Evolutionary conservation across 495 filamentous ascomycete species (phyloP).

Genomic region (Daldinia concentrica): DNA sequence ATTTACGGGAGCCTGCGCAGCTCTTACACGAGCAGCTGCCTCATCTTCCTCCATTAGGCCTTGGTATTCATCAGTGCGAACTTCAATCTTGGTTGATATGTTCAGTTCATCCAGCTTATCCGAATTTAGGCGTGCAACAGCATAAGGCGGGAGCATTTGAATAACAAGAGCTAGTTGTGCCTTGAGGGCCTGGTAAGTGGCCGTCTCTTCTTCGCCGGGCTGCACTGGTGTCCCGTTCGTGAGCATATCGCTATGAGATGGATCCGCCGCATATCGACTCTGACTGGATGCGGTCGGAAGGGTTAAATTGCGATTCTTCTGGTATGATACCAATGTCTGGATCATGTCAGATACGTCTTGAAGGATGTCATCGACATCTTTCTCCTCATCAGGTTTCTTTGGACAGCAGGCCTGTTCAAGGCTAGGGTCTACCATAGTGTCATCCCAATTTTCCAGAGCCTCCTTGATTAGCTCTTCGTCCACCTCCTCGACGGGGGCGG

Average conservation of each 20-base stretch:
- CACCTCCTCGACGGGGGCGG: slow-evolving; percentile 46
- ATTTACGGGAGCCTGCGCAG: slow-evolving; percentile 47
- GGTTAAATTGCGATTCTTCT: slow-evolving; percentile 79
- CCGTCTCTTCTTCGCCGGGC: slow-evolving; percentile 70
- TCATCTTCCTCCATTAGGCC: slow-evolving; percentile 92
- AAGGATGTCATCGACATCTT: slow-evolving; percentile 77
- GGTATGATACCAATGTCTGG: slow-evolving; percentile 85
- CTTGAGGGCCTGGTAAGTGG: slow-evolving; percentile 78
- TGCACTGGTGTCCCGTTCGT: slow-evolving; percentile 58
- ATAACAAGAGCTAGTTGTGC: slow-evolving; percentile 77
- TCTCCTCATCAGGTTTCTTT: slow-evolving; percentile 60
- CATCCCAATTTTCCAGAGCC: slow-evolving; percentile 60
- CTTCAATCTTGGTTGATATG: slow-evolving; percentile 81
- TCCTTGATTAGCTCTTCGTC: slow-evolving; percentile 59
- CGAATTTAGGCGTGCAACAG: slow-evolving; percentile 84
- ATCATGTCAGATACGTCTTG: slow-evolving; percentile 83
- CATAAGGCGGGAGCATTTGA: slow-evolving; percentile 80
- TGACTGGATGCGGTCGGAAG: slow-evolving; percentile 58
- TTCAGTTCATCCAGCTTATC: slow-evolving; percentile 83
- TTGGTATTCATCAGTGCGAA: slow-evolving; percentile 74
- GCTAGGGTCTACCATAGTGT: slow-evolving; percentile 59
- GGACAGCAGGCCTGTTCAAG: slow-evolving; percentile 60
- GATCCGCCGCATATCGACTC: slow-evolving; percentile 59
- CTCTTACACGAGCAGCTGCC: slow-evolving; percentile 51
- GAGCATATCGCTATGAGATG: slow-evolving; percentile 61